phyloP scores from a whole-genome alignment of 2,329 filamentous ascomycete genomes.

The Ophiostoma ulmi region DNA sequence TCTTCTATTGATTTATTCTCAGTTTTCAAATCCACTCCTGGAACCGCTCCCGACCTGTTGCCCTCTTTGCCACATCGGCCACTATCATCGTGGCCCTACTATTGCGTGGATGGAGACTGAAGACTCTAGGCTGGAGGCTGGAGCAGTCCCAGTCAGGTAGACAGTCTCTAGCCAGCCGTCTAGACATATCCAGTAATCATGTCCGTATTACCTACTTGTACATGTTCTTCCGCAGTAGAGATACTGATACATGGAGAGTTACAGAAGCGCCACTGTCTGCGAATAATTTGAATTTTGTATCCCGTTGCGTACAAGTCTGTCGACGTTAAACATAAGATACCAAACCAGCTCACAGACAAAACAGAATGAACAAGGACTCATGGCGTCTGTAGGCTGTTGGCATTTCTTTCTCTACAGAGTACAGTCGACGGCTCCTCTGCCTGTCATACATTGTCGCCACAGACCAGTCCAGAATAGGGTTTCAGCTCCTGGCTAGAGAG shows the following conservation, averaged over 20 bases:
- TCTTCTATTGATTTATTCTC: neutral
- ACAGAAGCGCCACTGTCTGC: neutral
- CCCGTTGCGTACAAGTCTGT: neutral
- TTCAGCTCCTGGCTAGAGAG: neutral
- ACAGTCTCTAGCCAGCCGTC: neutral
- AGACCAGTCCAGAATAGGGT: constrained; percentile 5
- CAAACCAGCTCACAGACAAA: neutral
- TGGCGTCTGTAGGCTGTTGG: too few relatives aligned
- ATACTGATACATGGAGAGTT: neutral
- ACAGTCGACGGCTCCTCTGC: too few relatives aligned
- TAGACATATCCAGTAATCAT: neutral
- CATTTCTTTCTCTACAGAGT: too few relatives aligned
- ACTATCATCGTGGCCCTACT: neutral
- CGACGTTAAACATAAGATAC: neutral
- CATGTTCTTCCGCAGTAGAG: neutral
- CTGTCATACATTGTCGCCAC: neutral
- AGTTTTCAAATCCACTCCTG: neutral
- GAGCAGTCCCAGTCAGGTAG: neutral
- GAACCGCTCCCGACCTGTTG: neutral
- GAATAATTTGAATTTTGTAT: neutral
- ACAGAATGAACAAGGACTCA: too few relatives aligned
- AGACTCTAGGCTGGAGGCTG: neutral
- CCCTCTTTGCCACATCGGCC: neutral
- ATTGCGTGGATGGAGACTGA: too few relatives aligned
- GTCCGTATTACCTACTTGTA: neutral